phyloP scores from a whole-genome alignment of 805 yeast species.

The Candida verbasci region DNA sequence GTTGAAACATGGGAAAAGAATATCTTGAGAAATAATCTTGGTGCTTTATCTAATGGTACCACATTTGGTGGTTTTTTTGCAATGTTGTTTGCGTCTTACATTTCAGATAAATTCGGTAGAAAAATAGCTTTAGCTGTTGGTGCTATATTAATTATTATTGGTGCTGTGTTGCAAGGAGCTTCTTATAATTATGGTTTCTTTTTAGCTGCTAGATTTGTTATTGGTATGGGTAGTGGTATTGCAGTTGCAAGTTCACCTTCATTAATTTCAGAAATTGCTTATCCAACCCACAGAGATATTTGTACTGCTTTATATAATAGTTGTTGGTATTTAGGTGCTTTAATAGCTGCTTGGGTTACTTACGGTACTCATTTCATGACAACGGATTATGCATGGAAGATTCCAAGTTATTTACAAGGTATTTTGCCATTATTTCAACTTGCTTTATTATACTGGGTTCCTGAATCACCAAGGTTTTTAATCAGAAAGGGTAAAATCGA shows the following conservation, averaged over 20 bases:
- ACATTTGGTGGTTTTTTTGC: conserved; percentile 37
- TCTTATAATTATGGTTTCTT: conserved; percentile 35
- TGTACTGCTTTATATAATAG: conserved; percentile 45
- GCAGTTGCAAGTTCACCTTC: conserved; percentile 45
- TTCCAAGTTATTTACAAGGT: conserved; percentile 52
- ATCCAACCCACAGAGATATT: conserved; percentile 42
- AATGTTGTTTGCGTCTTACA: conserved; percentile 22
- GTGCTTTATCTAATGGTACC: conserved; percentile 39
- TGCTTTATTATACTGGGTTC: conserved; percentile 32
- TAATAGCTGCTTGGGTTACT: conserved; percentile 49
- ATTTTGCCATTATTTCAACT: conserved; percentile 41
- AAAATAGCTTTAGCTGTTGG: conserved; percentile 24
- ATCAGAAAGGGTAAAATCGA: conserved; percentile 37
- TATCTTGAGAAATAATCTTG: conserved; percentile 36
- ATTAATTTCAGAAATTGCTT: conserved; percentile 47
- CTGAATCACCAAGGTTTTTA: conserved; percentile 48
- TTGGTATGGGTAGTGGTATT: conserved; percentile 44
- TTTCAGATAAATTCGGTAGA: conserved; percentile 39
- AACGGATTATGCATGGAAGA: conserved; percentile 45
- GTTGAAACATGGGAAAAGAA: conserved; percentile 37
- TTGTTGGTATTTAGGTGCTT: conserved; percentile 52
- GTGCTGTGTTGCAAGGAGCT: conserved; percentile 34
- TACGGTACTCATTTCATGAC: conserved; percentile 38
- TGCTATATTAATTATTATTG: conserved; percentile 21
- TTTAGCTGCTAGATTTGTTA: conserved; percentile 41